Conservation (phyloP, 805 yeast genomes). For the Dipodascopsis uninucleata region DNA sequence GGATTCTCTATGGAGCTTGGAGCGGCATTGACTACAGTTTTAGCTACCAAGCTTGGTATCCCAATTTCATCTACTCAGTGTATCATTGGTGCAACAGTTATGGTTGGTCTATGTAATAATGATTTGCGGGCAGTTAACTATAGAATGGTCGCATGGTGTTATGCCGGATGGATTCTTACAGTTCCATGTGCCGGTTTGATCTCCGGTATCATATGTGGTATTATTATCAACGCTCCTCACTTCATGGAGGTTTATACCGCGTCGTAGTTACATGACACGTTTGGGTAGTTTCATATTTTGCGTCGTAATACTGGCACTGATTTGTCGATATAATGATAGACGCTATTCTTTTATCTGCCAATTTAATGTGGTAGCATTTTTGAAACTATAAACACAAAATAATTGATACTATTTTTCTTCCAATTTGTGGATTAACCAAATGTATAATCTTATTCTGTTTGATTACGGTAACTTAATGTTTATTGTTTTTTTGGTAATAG, state of each 20-base stretch:
- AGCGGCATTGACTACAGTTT: slow-evolving; percentile 68
- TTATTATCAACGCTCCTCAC: slow-evolving; percentile 62
- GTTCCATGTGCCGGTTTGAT: slow-evolving; percentile 70
- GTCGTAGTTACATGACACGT: no score
- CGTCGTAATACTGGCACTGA: no score
- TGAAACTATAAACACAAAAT: no score
- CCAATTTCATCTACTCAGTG: slow-evolving; percentile 78
- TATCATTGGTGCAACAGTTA: slow-evolving; percentile 74
- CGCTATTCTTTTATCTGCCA: no score
- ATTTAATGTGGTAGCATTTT: no score
- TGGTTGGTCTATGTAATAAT: slow-evolving; percentile 68
- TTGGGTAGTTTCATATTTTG: no score
- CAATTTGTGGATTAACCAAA: no score
- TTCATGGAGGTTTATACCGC: slow-evolving; percentile 19
- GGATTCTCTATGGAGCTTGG: slow-evolving; percentile 76
- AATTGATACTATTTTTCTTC: no score
- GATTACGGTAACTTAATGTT: no score
- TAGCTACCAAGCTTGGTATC: slow-evolving; percentile 68
- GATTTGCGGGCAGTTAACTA: slow-evolving; percentile 65
- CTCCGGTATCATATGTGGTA: slow-evolving; percentile 63
- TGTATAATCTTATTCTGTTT: no score
- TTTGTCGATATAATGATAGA: no score
- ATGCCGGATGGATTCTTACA: slow-evolving; percentile 68
- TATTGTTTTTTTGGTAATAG: no score
- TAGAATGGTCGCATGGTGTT: slow-evolving; percentile 72